Evolutionary conservation across 2,329 filamentous ascomycete genomes (phyloP).

Genomic region (Verticillium zaregamsianum): DNA sequence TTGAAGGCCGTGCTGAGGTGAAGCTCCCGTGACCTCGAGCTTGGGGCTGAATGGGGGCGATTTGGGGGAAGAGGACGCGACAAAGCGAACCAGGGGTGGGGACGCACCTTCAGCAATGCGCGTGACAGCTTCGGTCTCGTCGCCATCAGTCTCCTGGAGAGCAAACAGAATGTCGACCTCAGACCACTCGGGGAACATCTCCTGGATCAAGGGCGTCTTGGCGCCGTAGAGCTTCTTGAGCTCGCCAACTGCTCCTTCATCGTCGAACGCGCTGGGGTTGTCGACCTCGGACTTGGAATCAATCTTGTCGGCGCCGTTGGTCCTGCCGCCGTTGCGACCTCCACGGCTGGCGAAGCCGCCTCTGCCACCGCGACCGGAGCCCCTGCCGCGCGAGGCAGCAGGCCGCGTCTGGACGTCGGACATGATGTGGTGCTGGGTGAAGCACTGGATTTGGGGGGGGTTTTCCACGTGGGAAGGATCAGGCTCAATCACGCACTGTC

Average conservation of each 20-base stretch:
- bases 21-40: background rate
- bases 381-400: conserved; percentile 81
- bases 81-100: background rate
- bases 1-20: background rate
- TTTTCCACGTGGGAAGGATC: conserved; percentile 11
- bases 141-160: conserved; percentile 80
- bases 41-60: background rate
- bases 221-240: conserved; percentile 84
- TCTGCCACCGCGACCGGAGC: conserved; percentile 81
- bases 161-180: conserved; percentile 92
- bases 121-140: conserved; percentile 69
- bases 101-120: conserved; percentile 72
- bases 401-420: conserved; percentile 90
- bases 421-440: conserved; percentile 50
- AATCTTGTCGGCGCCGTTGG: conserved; percentile 65
- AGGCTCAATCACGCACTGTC: conserved; percentile 12
- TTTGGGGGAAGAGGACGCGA: background rate
- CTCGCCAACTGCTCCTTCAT: conserved; percentile 86
- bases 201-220: conserved; percentile 78
- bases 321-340: conserved; percentile 58
- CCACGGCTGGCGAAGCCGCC: conserved; percentile 70
- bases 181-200: conserved; percentile 94
- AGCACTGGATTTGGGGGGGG: conserved; percentile 5
- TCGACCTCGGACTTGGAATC: conserved; percentile 52
- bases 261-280: conserved; percentile 58